A percentile compares a stretch with the other conserved stretches of the same genome.
These are phyloP conservation scores for Salix exigua DNA, from an alignment of 345 rosid species.

Conservation along the genomic window DNA sequence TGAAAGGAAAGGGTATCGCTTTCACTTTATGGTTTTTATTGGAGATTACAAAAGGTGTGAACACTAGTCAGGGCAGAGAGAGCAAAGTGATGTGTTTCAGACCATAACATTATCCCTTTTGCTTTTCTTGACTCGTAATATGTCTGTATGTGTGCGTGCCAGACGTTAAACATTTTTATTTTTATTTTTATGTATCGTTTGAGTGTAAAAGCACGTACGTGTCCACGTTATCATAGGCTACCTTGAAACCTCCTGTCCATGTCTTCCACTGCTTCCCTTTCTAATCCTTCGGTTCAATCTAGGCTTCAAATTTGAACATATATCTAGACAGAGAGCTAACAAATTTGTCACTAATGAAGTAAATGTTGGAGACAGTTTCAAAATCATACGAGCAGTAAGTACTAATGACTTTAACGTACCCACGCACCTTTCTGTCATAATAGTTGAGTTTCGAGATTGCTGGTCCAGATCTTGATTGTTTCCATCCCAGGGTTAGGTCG, in stretches of 20 bases:
- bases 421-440: not conserved
- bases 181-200: not conserved
- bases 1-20: slow-evolving; percentile 17
- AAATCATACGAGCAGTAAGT: not conserved
- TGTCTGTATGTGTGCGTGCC: not conserved
- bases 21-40: slow-evolving; percentile 11
- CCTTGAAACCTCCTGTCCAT: not conserved
- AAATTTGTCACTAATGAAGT: not conserved
- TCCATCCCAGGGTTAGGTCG: not conserved
- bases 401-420: not conserved
- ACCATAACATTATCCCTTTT: slow-evolving; percentile 12
- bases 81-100: slow-evolving; percentile 30
- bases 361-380: not conserved
- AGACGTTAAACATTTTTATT: not conserved
- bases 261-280: not conserved
- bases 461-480: not conserved
- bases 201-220: not conserved
- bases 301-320: not conserved
- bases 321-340: not conserved
- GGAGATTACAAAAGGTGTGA: slow-evolving; percentile 6
- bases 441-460: not conserved
- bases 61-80: slow-evolving; percentile 35
- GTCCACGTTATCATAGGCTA: not conserved
- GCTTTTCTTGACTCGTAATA: slow-evolving; percentile 14
- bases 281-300: not conserved